A percentile compares a stretch with the other conserved stretches of the same genome.
These are phyloP conservation scores for Spirogloea muscicola DNA, from an alignment of 139 green algal species.

Conservation along the genomic window DNA sequence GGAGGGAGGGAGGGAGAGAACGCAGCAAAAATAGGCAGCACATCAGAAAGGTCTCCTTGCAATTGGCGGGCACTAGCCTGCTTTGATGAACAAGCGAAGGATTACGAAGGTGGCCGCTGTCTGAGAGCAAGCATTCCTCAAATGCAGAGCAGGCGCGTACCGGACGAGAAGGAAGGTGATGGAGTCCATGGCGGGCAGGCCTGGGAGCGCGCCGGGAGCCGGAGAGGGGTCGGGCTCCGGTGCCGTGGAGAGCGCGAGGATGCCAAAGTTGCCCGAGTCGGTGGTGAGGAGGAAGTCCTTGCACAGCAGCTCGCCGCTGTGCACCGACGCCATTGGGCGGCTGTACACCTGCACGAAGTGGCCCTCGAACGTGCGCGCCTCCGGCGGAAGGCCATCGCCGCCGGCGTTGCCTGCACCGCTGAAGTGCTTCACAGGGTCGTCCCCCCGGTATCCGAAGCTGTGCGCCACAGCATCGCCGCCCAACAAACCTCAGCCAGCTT, in stretches of 20 bases:
- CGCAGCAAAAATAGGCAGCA: too few species aligned
- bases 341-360: conserved; percentile 44
- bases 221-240: neutral
- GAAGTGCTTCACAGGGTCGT: too few species aligned
- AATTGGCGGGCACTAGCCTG: too few species aligned
- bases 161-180: conserved; percentile 46
- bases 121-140: too few species aligned
- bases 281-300: conserved; percentile 47
- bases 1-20: too few species aligned
- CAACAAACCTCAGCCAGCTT: too few species aligned
- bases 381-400: neutral
- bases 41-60: neutral
- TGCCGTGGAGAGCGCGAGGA: conserved; percentile 31
- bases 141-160: too few species aligned
- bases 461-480: too few species aligned
- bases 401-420: neutral
- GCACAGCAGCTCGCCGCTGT: conserved; percentile 38
- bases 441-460: too few species aligned
- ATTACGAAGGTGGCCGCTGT: too few species aligned
- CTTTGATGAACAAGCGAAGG: too few species aligned
- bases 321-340: neutral
- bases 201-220: conserved; percentile 4
- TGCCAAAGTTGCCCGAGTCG: neutral
- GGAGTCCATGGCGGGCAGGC: conserved; percentile 32
- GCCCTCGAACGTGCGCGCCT: conserved; percentile 23